Percentiles rank a stretch among this genome's conserved stretches.
These are phyloP conservation scores for Boeremia exigua DNA, from an alignment of 2,329 filamentous ascomycete genomes.

Conservation along the genomic window DNA sequence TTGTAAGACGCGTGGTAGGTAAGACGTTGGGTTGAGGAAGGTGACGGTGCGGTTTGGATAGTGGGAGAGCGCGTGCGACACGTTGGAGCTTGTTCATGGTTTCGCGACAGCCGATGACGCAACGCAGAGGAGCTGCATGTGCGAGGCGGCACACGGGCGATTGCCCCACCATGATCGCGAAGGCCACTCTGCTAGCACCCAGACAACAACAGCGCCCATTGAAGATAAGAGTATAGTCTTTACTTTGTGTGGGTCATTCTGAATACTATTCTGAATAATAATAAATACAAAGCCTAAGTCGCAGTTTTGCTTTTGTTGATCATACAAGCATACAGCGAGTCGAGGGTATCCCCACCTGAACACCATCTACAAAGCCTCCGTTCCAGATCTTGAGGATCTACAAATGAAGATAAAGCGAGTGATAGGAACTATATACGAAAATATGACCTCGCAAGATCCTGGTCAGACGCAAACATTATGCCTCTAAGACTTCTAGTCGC, in stretches of 20 bases:
- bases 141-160: constrained; percentile 5
- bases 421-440: constrained; percentile 4
- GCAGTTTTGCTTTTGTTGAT: constrained; percentile 12
- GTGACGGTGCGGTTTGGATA: neutral
- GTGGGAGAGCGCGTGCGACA: constrained; percentile 9
- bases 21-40: neutral
- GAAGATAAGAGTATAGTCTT: neutral
- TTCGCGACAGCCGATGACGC: constrained; percentile 33
- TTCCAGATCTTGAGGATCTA: constrained; percentile 3
- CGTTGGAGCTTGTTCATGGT: constrained; percentile 26
- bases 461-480: neutral
- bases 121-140: constrained; percentile 23
- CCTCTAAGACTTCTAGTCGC: neutral
- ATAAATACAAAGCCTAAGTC: constrained; percentile 9
- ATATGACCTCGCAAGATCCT: neutral
- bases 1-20: neutral
- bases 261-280: neutral
- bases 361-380: constrained; percentile 13
- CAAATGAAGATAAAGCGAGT: constrained; percentile 1
- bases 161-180: constrained; percentile 5
- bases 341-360: constrained; percentile 21
- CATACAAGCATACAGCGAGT: constrained; percentile 14
- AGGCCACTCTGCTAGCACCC: too few relatives aligned
- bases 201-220: neutral
- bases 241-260: neutral